Percentiles rank a stretch among this genome's conserved stretches.
phyloP scores from a whole-genome alignment of 2,329 filamentous ascomycete species.

The Cordyceps cicadae region DNA sequence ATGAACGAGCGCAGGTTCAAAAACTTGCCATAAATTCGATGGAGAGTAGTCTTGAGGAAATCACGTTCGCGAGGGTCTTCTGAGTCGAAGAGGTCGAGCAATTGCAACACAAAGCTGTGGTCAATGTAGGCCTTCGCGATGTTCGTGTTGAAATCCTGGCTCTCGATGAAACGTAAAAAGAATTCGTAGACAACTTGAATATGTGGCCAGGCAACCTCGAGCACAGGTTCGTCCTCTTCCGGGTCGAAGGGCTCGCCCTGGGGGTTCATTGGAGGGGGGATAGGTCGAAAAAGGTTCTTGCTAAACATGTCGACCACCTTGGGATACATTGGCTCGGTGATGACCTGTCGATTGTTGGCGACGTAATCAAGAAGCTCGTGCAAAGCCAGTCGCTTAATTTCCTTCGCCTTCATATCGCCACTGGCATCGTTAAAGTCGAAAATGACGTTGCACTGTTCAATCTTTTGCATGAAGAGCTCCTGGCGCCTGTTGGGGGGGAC shows the following conservation, averaged over 20 bases:
- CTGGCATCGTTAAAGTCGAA: constrained; percentile 99
- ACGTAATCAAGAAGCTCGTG: constrained; percentile 97
- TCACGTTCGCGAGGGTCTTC: constrained; percentile 95
- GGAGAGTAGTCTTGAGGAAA: constrained; percentile 94
- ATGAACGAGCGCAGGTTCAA: constrained; percentile 96
- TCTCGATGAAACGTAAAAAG: constrained; percentile 97
- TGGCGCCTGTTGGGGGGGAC: constrained; percentile 90
- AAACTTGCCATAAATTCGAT: constrained; percentile 98
- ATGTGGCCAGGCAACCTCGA: constrained; percentile 98
- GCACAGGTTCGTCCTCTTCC: constrained; percentile 94
- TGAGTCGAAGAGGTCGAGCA: constrained; percentile 96
- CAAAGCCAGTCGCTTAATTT: constrained; percentile 93
- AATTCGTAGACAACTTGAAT: constrained; percentile 99
- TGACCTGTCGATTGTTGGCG: constrained; percentile 95
- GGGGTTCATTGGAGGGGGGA: constrained; percentile 93
- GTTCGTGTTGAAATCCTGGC: constrained; percentile 99
- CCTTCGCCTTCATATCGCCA: constrained; percentile 98
- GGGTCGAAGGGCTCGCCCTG: constrained; percentile 98
- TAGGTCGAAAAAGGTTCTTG: constrained; percentile 96
- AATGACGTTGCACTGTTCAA: constrained; percentile 99
- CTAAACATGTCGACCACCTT: constrained; percentile 98
- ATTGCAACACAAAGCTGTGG: constrained; percentile 90
- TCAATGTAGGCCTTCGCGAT: constrained; percentile 99
- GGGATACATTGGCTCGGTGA: constrained; percentile 98
- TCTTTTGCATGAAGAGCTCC: constrained; percentile 99